Base-by-base conservation (phyloP, 2,329 filamentous ascomycete species). In the Monosporascus sp. region DNA sequence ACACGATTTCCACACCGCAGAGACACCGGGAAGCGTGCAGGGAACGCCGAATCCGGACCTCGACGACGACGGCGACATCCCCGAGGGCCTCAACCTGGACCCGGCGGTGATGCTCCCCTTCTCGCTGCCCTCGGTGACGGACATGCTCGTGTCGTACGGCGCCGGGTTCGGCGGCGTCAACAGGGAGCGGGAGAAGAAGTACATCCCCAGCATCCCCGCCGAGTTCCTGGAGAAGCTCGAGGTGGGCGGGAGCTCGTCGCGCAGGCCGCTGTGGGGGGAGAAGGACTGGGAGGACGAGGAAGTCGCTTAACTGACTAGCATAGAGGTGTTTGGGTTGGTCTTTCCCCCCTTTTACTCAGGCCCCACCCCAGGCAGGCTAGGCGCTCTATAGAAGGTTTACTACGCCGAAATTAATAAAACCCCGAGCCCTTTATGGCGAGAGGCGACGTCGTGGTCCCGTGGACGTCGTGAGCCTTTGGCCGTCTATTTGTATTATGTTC, bases 61-160 rank as follows among this genome's bases (percentile, higher is more conserved):
- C 7, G 83, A 86, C 17, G 83, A 87, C 9, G 83, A 87, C 9
- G 84, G 88, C 45, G 86, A 89, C 55, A 77, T 85, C 15, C 87
- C 88, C 0, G 83, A 89, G 60, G 81, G 89, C 55, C 77, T 97
- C 37, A 83, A 97, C 44, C 73, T 97, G 50, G 92, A 97, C 65
- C 90, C 93, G 3, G 89, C 92, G 2, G 77, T 96, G 55, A 96
- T 97, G 81, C 80, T 99, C 25, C 94, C 94, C 0, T 99, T 99
- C 68, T 88, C 88, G n/a, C 77, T 99, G 27, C 94, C 94, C 1
- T 96, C 93, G 1, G 94, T 90, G 53, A 97, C 92, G 25, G 94
- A 99, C 70, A 99, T 99, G 94, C 80, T 97, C 48, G 84, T 99
- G 48, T 93, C 87, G 60, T 99, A 95, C 65, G 94, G 94, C 1